Percentiles rank a stretch among this genome's conserved stretches.
Evolutionary conservation across 78 protist genomes (phyloP).

Genomic region (Dictyostelium discoideum): dicty_2.7 NC_007091.3:62501-63000

Average conservation of each 20-base stretch:
- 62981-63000: neutral
- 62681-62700: constrained; percentile 88
- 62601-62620: constrained; percentile 84
- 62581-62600: constrained; percentile 80
- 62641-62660: neutral
- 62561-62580: constrained; percentile 31
- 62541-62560: constrained; percentile 77
- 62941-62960: constrained; percentile 66
- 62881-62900: constrained; percentile 92
- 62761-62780: neutral
- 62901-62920: constrained; percentile 82
- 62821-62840: constrained; percentile 78
- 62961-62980: neutral
- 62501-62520: constrained; percentile 38
- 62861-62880: constrained; percentile 85
- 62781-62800: neutral
- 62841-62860: constrained; percentile 44
- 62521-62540: constrained; percentile 85
- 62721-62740: constrained; percentile 84
- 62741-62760: neutral
- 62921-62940: constrained; percentile 38
- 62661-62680: constrained; percentile 70
- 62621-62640: constrained; percentile 8
- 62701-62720: constrained; percentile 85
- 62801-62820: neutral